Evolutionary conservation across 202 grass and related monocot species (phyloP).

Genomic region (Schoenoplectus tabernaemontani): DNA sequence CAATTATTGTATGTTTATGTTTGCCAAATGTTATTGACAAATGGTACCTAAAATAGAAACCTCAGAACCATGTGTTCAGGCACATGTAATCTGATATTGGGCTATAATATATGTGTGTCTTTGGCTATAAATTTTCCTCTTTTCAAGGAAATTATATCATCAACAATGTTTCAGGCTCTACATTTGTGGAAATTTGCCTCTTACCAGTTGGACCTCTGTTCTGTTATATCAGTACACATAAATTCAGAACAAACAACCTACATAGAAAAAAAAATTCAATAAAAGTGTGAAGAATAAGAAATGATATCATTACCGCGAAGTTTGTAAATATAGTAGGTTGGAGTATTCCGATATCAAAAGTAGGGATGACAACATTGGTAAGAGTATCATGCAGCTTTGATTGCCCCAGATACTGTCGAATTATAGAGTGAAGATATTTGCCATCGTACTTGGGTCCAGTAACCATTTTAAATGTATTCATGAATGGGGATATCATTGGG

Average conservation of each 20-base stretch:
- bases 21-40: background rate
- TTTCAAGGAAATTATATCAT: too few species aligned
- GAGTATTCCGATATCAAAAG: slow-evolving; percentile 50
- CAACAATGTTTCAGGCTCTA: background rate
- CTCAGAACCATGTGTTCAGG: background rate
- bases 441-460: slow-evolving; percentile 51
- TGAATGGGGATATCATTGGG: slow-evolving; percentile 6
- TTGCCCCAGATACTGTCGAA: slow-evolving; percentile 32
- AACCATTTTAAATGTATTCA: slow-evolving; percentile 34
- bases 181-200: too few species aligned
- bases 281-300: background rate
- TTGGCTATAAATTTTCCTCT: too few species aligned
- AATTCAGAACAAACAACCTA: background rate
- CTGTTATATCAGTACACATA: background rate
- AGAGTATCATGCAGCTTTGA: slow-evolving; percentile 31
- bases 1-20: background rate
- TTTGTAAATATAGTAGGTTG: slow-evolving; percentile 64
- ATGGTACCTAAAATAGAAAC: background rate
- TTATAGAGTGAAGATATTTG: slow-evolving; percentile 47
- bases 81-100: background rate
- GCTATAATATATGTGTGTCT: background rate
- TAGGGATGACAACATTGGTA: slow-evolving; percentile 59
- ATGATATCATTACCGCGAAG: slow-evolving; percentile 33
- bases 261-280: background rate
- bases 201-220: background rate